Evolutionary conservation across 1,284 basidiomycete species (phyloP), one percentile per base, ranked within the genome.

Genomic region (Cryptococcus hybrid): DNA sequence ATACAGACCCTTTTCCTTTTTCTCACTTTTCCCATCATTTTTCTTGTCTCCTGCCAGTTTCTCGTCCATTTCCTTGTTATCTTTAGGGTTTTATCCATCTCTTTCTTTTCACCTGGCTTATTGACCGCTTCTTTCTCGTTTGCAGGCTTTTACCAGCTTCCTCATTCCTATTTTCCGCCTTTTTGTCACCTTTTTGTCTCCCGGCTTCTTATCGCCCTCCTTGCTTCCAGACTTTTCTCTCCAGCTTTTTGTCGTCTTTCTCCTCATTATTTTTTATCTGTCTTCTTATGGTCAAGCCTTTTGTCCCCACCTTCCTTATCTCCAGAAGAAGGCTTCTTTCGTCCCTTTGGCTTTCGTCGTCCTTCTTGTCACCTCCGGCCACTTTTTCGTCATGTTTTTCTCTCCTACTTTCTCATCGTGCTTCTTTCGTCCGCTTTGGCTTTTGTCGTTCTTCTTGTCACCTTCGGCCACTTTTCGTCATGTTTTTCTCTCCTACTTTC

Each of bases 1-100:
- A 38, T 47, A 15, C 15, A 34, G n/a, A 13, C 34, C 50, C 30
- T n/a, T 47, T 52, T 36, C 52, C 43, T 13, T 18, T 18, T 12
- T n/a, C 2, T 44, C 35, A 38, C 48, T 39, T 38, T 47, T 49
- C 24, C 42, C 51, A 18, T 45, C 15, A 35, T 43, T 43, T 18
- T 34, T 36, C 36, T 51, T 40, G 12, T 49, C 37, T 30, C 39
- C 51, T 34, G 52, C 49, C 12, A 51, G 51, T 34, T 46, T 52
- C 35, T 54, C 52, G 15, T 48, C 35, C 40, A 51, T 13, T 44
- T 57, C 50, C 44, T 57, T 42, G 42, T 57, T 52, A 7, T 50
- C 13, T 11, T 13, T 9, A 7, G 34, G 42, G 18, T 35, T 45
- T 54, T 53, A 36, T 43, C 13, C 7, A 24, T 49, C 11, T 37